Conservation (phyloP, 179 eudicot genomes). For the Amaranthus tricolor region DNA sequence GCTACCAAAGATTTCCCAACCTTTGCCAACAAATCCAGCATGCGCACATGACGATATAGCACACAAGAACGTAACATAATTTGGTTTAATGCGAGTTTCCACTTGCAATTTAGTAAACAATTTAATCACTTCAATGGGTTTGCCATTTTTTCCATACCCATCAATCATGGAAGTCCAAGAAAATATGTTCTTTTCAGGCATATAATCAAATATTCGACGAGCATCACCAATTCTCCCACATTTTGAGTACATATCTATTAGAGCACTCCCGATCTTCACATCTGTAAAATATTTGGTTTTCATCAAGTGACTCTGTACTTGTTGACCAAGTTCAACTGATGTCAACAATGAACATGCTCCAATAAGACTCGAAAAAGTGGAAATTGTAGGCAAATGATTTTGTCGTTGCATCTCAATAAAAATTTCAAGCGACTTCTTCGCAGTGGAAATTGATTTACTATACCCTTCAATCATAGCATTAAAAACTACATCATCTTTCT, state of each 20-base stretch:
- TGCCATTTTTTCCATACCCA: slow-evolving; percentile 90
- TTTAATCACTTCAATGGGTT: slow-evolving; percentile 56
- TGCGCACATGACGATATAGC: slow-evolving; percentile 80
- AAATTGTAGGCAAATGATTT: slow-evolving; percentile 60
- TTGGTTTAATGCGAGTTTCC: slow-evolving; percentile 38
- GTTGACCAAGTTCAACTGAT: slow-evolving; percentile 61
- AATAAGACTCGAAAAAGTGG: slow-evolving; percentile 75
- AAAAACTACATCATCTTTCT: slow-evolving; percentile 78
- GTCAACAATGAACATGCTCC: slow-evolving; percentile 81
- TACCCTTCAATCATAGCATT: slow-evolving; percentile 99
- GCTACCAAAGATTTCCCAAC: slow-evolving; percentile 59
- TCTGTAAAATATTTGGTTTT: slow-evolving; percentile 46
- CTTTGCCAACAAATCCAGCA: slow-evolving; percentile 68
- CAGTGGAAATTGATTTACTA: slow-evolving; percentile 64
- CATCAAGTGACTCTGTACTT: slow-evolving; percentile 60
- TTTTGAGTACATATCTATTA: slow-evolving; percentile 86
- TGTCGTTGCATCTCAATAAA: slow-evolving; percentile 63
- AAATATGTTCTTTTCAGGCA: slow-evolving; percentile 67
- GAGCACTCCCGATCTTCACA: slow-evolving; percentile 82
- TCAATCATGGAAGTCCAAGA: slow-evolving; percentile 98
- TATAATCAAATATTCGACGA: slow-evolving; percentile 55
- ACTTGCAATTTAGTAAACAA: slow-evolving; percentile 58
- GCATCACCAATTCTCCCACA: slow-evolving; percentile 75
- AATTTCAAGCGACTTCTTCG: slow-evolving; percentile 53
- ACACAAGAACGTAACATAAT: slow-evolving; percentile 69